Base-by-base conservation (phyloP, 345 rosid species). In the Gynandropsis gynandra region DNA sequence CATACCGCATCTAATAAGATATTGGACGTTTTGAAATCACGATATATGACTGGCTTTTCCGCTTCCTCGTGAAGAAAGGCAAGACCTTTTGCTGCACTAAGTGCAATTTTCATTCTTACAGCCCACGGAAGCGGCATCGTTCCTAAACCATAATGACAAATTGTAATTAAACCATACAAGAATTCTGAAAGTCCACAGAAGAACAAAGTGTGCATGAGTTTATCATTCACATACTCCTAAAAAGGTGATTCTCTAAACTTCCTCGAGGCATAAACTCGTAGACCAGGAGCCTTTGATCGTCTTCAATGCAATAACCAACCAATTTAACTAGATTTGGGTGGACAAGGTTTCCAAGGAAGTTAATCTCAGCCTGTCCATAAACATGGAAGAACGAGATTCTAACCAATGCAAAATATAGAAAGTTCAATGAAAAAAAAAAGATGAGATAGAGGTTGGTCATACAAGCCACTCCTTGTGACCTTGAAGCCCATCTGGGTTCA, bases 401-500 rank as follows among this genome's bases (percentile, higher is more conserved):
- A 24, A 24, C 5, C 29, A 24, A 24, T 24, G 29, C 29, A 5
- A 24, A 24, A 5, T 24, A 24, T 24, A 24, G 2, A 24, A 2
- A 54, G 2, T 11, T 16, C 7, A 44, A n/a, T n/a, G n/a, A n/a
- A n/a, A n/a, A n/a, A 42, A 52, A 49, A 50, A 42, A 43, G 39
- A 52, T 39, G 35, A 55, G 17, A 27, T 24, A 24, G 33, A 36
- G n/a, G 54, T 45, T 32, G 24, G 33, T 53, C 74, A 48, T 75
- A 88, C 97, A 71, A 85, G 82, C 97, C 97, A 89, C 66, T 89
- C 97, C 75, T 83, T 83, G 54, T 89, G 97, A 71, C 97, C 97
- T 78, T 89, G 97, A 62, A 89, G 84, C 59, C 97, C 97, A 65
- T 86, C 95, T 32, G 78, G 81, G 54, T 89, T 89, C n/a, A 85